A percentile compares a stretch with the other conserved stretches of the same genome.
phyloP scores from a whole-genome alignment of 2,329 filamentous ascomycete genomes.

The Pseudogymnoascus sp. region DNA sequence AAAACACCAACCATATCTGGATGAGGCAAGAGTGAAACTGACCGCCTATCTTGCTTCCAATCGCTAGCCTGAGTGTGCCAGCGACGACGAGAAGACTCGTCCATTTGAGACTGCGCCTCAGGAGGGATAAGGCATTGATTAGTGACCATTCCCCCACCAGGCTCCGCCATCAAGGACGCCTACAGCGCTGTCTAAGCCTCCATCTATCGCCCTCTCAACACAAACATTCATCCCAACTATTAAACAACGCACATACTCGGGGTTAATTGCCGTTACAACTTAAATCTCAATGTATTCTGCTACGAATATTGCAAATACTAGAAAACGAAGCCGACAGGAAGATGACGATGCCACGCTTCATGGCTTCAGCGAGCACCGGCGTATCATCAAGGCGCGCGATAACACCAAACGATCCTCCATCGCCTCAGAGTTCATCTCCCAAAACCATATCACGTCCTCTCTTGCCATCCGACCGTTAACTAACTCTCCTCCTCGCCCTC shows the following conservation, averaged over 20 bases:
- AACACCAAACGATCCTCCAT: slow-evolving; percentile 2
- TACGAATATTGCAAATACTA: not conserved
- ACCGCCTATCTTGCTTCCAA: not conserved
- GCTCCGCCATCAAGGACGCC: not conserved
- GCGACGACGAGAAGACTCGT: not conserved
- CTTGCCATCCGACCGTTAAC: slow-evolving; percentile 10
- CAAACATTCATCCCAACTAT: not conserved
- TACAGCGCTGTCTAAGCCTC: not conserved
- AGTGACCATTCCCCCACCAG: not conserved
- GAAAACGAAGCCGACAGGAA: slow-evolving; percentile 12
- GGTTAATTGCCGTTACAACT: not conserved
- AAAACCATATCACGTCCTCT: slow-evolving; percentile 18
- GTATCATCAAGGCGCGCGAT: slow-evolving; percentile 1
- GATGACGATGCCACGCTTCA: slow-evolving; percentile 18
- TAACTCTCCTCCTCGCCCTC: slow-evolving; percentile 4
- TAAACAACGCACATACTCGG: not conserved
- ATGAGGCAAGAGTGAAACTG: slow-evolving; percentile 6
- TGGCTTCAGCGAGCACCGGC: slow-evolving; percentile 28
- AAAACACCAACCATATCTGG: not conserved
- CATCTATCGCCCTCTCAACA: not conserved
- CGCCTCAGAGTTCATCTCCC: not conserved
- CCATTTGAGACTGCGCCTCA: not conserved
- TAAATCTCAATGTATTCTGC: not conserved
- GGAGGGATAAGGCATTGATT: not conserved
- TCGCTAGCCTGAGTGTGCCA: not conserved